Percentiles rank a stretch among this genome's conserved stretches.
phyloP scores from a whole-genome alignment of 106 monocot genomes.

The Dioscorea zingiberensis region DNA sequence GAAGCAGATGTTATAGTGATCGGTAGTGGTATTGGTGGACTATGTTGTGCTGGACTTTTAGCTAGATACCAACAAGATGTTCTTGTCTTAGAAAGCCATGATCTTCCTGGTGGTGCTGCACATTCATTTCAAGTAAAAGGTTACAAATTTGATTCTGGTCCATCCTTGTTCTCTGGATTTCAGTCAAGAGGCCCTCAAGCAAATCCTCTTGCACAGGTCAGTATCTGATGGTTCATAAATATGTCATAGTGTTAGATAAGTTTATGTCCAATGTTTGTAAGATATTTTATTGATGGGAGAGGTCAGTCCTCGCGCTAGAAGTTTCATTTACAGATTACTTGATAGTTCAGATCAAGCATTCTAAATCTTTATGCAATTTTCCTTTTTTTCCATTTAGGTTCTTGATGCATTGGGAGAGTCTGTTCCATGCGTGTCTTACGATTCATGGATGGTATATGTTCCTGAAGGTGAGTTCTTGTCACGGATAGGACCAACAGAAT shows the following conservation, averaged over 20 bases:
- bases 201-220: slow-evolving; percentile 94
- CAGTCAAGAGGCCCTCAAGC: slow-evolving; percentile 91
- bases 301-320: no score
- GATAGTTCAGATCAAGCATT: no score
- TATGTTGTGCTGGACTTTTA: slow-evolving; percentile 89
- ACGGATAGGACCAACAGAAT: slow-evolving; percentile 79
- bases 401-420: slow-evolving; percentile 94
- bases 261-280: no score
- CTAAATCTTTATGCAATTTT: no score
- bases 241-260: neutral
- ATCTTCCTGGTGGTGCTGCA: slow-evolving; percentile 92
- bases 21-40: slow-evolving; percentile 92
- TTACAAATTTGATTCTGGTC: slow-evolving; percentile 93
- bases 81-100: slow-evolving; percentile 92
- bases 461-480: slow-evolving; percentile 94
- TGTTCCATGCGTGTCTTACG: slow-evolving; percentile 74
- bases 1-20: slow-evolving; percentile 96
- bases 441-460: slow-evolving; percentile 97
- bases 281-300: no score
- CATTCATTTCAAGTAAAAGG: slow-evolving; percentile 92
- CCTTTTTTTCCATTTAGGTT: slow-evolving; percentile 32
- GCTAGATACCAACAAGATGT: slow-evolving; percentile 90
- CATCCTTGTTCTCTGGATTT: slow-evolving; percentile 95
- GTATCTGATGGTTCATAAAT: neutral
- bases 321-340: no score